These are phyloP conservation scores for Phytophthora macrochlamydospora DNA, from an alignment of 352 stramenopile genomes.

Conservation along the genomic window DNA sequence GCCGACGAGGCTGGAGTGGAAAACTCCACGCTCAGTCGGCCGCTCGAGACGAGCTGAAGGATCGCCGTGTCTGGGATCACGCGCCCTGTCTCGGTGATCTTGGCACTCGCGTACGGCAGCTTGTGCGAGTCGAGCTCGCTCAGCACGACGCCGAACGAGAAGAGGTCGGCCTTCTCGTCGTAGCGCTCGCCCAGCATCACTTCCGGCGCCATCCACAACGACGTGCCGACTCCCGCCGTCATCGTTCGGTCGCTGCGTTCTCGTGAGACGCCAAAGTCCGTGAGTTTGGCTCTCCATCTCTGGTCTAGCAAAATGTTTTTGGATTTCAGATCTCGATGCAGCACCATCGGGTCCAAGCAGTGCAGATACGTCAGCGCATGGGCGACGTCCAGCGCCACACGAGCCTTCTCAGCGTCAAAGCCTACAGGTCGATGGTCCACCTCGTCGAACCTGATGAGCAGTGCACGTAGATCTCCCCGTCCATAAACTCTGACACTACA, in stretches of 20 bases:
- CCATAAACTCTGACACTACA: conserved; percentile 51
- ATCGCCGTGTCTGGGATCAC: conserved; percentile 34
- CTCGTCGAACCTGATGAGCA: conserved; percentile 39
- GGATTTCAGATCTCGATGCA: conserved; percentile 53
- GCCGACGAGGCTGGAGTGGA: conserved; percentile 31
- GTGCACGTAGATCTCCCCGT: conserved; percentile 44
- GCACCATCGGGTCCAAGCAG: conserved; percentile 46
- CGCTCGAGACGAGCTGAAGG: conserved; percentile 39
- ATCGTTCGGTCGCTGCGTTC: conserved; percentile 48
- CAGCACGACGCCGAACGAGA: conserved; percentile 39
- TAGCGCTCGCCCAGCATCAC: conserved; percentile 42
- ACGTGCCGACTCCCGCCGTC: conserved; percentile 52
- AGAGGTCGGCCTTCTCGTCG: conserved; percentile 38
- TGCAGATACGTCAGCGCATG: conserved; percentile 71
- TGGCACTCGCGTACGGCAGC: conserved; percentile 38
- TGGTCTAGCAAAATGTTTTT: conserved; percentile 53
- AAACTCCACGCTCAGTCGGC: conserved; percentile 31
- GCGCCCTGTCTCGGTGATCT: conserved; percentile 31
- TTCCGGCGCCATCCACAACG: conserved; percentile 60
- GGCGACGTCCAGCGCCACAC: conserved; percentile 59
- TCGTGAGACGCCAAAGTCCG: conserved; percentile 61
- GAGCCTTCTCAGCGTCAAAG: conserved; percentile 54
- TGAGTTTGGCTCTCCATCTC: conserved; percentile 54
- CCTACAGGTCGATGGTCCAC: conserved; percentile 22
- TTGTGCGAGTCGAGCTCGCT: conserved; percentile 39